phyloP scores from a whole-genome alignment of 73 alveolate species.

The Diophrys appendiculata region DNA sequence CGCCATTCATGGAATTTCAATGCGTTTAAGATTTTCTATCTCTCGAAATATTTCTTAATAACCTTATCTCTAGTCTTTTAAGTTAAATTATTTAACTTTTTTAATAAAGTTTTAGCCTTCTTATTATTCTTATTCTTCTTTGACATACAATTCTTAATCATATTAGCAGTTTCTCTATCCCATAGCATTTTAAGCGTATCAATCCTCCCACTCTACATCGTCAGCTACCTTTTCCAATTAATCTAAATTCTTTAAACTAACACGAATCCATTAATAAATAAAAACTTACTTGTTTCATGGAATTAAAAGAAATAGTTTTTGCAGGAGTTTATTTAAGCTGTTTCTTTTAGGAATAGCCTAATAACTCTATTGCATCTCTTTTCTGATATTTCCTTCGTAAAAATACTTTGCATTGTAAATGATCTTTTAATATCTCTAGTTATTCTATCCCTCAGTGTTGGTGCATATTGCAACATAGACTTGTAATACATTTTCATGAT shows the following conservation, averaged over 20 bases:
- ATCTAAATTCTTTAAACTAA: not conserved
- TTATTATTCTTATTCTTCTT: slow-evolving; percentile 3
- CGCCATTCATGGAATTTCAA: not conserved
- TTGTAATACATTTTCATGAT: not conserved
- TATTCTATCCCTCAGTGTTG: not conserved
- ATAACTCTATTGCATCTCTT: not conserved
- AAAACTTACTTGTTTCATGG: not conserved
- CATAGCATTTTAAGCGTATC: not conserved
- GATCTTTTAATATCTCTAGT: not conserved
- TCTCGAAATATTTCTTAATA: not conserved
- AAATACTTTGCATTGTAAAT: not conserved
- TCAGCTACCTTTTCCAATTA: not conserved
- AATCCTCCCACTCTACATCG: not conserved
- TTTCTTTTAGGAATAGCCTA: not conserved
- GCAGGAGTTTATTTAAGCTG: not conserved
- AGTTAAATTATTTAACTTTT: not conserved
- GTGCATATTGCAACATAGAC: not conserved
- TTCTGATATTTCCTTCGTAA: not conserved
- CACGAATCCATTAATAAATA: not conserved
- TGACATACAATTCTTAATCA: not conserved
- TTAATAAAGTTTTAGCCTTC: not conserved
- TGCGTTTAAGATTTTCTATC: not conserved
- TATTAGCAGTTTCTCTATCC: not conserved
- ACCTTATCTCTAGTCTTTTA: not conserved
- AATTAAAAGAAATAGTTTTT: not conserved